Evolutionary conservation across 2,329 filamentous ascomycete species (phyloP).

Genomic region (Pseudopyrenochaeta lycopersici): DNA sequence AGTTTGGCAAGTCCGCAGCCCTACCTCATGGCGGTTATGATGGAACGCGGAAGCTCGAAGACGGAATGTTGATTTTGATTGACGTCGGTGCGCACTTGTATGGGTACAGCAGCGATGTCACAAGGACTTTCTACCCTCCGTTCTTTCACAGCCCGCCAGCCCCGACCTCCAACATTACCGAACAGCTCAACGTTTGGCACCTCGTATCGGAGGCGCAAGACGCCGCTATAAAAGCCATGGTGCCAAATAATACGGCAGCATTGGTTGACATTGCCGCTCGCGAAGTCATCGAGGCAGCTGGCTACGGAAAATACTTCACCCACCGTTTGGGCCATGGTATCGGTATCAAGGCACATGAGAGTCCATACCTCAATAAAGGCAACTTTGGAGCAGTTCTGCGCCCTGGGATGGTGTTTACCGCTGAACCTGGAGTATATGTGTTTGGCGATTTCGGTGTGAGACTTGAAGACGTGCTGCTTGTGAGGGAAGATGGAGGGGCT

Average conservation of each 20-base stretch:
- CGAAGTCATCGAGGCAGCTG: constrained; percentile 64
- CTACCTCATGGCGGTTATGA: constrained; percentile 65
- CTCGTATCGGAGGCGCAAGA: constrained; percentile 70
- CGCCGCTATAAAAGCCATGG: constrained; percentile 61
- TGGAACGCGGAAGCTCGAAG: constrained; percentile 59
- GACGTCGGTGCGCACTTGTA: constrained; percentile 70
- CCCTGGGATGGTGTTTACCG: constrained; percentile 70
- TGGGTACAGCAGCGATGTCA: constrained; percentile 71
- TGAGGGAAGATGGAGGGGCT: constrained; percentile 62
- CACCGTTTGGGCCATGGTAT: constrained; percentile 72
- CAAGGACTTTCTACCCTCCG: constrained; percentile 65
- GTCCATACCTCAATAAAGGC: constrained; percentile 70
- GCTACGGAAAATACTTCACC: constrained; percentile 68
- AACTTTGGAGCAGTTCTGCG: constrained; percentile 60
- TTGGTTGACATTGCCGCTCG: constrained; percentile 69
- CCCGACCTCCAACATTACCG: constrained; percentile 34
- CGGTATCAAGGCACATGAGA: constrained; percentile 73
- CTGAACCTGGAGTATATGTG: constrained; percentile 71
- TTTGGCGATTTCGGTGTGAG: constrained; percentile 68
- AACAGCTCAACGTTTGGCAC: constrained; percentile 68
- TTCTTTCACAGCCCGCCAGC: constrained; percentile 28
- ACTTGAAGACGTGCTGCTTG: constrained; percentile 69
- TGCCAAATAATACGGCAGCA: constrained; percentile 63
- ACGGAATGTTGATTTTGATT: constrained; percentile 68
- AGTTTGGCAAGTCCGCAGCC: constrained; percentile 66